Evolutionary conservation across 2,329 filamentous ascomycete genomes (phyloP).

Genomic region (Exophiala dermatitidis): DNA sequence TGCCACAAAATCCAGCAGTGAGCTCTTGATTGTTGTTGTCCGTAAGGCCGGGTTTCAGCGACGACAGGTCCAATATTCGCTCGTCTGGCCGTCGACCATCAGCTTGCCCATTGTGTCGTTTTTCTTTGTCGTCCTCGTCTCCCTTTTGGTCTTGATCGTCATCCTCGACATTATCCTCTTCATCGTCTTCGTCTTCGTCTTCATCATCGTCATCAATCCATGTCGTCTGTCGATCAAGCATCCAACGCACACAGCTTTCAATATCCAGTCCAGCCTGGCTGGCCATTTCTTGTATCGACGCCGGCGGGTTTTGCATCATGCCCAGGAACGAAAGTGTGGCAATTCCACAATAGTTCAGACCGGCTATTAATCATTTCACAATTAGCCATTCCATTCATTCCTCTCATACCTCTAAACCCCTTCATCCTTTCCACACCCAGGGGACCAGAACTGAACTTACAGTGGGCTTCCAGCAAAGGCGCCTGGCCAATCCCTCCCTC

Average conservation of each 20-base stretch:
- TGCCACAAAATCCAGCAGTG: constrained; percentile 73
- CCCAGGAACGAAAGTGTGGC: constrained; percentile 44
- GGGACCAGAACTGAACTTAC: constrained; percentile 39
- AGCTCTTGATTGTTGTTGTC: not conserved
- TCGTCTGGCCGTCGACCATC: not conserved
- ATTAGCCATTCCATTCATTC: constrained; percentile 8
- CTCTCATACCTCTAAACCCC: not conserved
- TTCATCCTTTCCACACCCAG: too few species aligned
- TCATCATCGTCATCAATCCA: constrained; percentile 45
- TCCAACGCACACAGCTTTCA: constrained; percentile 46
- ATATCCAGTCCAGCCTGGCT: constrained; percentile 33
- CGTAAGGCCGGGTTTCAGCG: not conserved
- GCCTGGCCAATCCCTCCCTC: constrained; percentile 78
- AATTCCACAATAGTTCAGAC: constrained; percentile 85
- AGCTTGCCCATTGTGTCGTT: not conserved
- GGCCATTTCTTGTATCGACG: constrained; percentile 32
- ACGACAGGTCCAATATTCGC: not conserved
- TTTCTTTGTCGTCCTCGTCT: not conserved
- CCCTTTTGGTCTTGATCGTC: not conserved
- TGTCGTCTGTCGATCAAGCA: constrained; percentile 57
- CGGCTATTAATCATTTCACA: constrained; percentile 48
- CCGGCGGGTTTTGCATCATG: constrained; percentile 4
- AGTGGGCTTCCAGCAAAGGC: constrained; percentile 74
- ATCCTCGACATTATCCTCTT: constrained; percentile 6
- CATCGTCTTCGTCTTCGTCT: constrained; percentile 36